Percentiles rank a stretch among this genome's conserved stretches.
phyloP scores from a whole-genome alignment of 1,284 basidiomycete species.

The Laetiporus sulphureus region DNA sequence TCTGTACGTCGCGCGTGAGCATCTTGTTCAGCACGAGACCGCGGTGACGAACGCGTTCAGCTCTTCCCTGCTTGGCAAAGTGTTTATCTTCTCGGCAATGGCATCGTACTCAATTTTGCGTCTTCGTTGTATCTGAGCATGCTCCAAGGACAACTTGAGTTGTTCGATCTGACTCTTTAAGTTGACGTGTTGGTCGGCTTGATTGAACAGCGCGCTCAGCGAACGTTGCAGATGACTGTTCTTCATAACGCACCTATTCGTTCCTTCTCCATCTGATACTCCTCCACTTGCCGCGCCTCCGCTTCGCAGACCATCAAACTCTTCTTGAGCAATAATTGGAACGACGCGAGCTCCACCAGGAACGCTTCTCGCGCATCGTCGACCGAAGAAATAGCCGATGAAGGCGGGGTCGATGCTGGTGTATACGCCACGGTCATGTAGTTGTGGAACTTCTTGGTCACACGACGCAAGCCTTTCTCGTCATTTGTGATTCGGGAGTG shows the following conservation, averaged over 20 bases:
- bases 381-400: conserved; percentile 31
- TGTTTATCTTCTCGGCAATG: conserved; percentile 74
- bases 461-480: conserved; percentile 54
- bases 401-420: conserved; percentile 34
- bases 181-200: conserved; percentile 64
- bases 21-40: neutral
- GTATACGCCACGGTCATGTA: conserved; percentile 55
- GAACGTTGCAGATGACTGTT: conserved; percentile 1
- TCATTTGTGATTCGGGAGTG: conserved; percentile 69
- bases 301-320: conserved; percentile 75
- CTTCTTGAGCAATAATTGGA: conserved; percentile 68
- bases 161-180: conserved; percentile 66
- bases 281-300: conserved; percentile 72
- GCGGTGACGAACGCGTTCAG: conserved; percentile 51
- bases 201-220: conserved; percentile 6
- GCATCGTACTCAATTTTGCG: conserved; percentile 81
- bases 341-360: conserved; percentile 66
- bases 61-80: conserved; percentile 67
- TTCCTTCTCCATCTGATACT: conserved; percentile 65
- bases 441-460: conserved; percentile 72
- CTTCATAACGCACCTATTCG: conserved; percentile 50
- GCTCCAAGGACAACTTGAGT: conserved; percentile 65
- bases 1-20: conserved; percentile 29
- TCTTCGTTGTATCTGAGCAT: conserved; percentile 65
- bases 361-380: conserved; percentile 75